Conservation (phyloP, 2,329 filamentous ascomycete genomes). For the Pseudocercospora ulei region DNA sequence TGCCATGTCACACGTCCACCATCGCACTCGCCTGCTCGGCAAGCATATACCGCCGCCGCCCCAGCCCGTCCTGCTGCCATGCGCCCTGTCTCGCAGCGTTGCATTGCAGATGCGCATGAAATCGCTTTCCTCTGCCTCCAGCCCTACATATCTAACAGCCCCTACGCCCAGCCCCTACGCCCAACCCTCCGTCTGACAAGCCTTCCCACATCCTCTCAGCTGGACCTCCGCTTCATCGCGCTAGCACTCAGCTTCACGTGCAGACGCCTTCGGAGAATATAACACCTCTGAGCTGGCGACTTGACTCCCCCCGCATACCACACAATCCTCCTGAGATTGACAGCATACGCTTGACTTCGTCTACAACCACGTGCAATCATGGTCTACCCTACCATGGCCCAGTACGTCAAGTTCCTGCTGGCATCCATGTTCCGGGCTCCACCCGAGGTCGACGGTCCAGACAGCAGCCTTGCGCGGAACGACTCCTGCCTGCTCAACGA, state of each 20-base stretch:
- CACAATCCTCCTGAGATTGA: slow-evolving; percentile 1
- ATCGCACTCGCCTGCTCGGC: slow-evolving; percentile 3
- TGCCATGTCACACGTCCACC: slow-evolving; percentile 3
- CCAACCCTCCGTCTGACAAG: slow-evolving; percentile 2
- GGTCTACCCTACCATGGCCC: slow-evolving; percentile 24
- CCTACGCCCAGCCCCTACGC: slow-evolving; percentile 7
- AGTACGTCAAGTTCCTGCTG: slow-evolving; percentile 18
- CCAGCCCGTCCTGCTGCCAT: slow-evolving; percentile 10
- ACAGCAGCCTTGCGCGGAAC: slow-evolving; percentile 17
- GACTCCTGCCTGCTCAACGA: slow-evolving; percentile 21
- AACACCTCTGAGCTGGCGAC: neutral
- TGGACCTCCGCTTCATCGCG: slow-evolving; percentile 11
- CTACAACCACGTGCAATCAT: slow-evolving; percentile 8
- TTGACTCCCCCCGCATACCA: neutral
- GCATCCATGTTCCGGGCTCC: slow-evolving; percentile 11
- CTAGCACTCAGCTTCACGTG: slow-evolving; percentile 12
- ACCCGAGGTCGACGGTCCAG: slow-evolving; percentile 12
- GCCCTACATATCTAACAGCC: neutral
- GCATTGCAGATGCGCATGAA: slow-evolving; percentile 7
- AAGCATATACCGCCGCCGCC: no score
- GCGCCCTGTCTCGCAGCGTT: slow-evolving; percentile 2
- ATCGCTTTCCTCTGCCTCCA: slow-evolving; percentile 7
- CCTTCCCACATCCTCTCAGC: slow-evolving; percentile 14
- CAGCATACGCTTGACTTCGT: slow-evolving; percentile 1
- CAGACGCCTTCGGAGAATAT: slow-evolving; percentile 12